Percentiles rank a stretch among this genome's conserved stretches.
Conservation (phyloP, 108 stramenopile genomes). For the Skeletonema marinoi region DNA sequence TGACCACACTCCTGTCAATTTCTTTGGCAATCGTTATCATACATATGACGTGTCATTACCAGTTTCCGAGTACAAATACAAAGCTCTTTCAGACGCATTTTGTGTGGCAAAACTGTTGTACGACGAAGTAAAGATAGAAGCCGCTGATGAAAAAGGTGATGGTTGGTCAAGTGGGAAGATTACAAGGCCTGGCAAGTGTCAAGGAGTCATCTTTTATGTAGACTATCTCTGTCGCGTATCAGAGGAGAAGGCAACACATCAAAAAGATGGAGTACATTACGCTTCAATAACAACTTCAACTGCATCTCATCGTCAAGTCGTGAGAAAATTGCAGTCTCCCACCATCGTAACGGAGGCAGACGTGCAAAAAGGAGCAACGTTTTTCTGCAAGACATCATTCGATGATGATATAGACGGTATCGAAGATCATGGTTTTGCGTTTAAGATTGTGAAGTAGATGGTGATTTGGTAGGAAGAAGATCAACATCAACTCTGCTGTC, state of each 20-base stretch:
- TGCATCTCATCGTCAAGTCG: constrained; percentile 31
- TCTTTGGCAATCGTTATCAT: constrained; percentile 48
- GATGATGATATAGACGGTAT: constrained; percentile 17
- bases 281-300: constrained; percentile 32
- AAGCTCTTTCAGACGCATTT: constrained; percentile 44
- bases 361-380: constrained; percentile 16
- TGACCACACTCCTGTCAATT: constrained; percentile 56
- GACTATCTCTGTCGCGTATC: constrained; percentile 34
- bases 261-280: constrained; percentile 1
- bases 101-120: constrained; percentile 58
- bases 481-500: too few relatives aligned
- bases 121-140: constrained; percentile 20
- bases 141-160: constrained; percentile 11
- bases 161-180: background rate
- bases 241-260: background rate
- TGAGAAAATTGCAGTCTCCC: constrained; percentile 20
- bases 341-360: constrained; percentile 11
- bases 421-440: constrained; percentile 31
- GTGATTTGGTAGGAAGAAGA: too few relatives aligned
- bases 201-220: constrained; percentile 44
- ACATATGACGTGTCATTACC: constrained; percentile 57
- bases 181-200: background rate
- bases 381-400: constrained; percentile 30
- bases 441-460: constrained; percentile 4
- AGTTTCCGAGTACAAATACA: constrained; percentile 71